A percentile compares a stretch with the other conserved stretches of the same genome.
These are phyloP conservation scores for Saxophila tyrrhenica DNA, from an alignment of 495 filamentous ascomycete genomes.

Conservation along the genomic window DNA sequence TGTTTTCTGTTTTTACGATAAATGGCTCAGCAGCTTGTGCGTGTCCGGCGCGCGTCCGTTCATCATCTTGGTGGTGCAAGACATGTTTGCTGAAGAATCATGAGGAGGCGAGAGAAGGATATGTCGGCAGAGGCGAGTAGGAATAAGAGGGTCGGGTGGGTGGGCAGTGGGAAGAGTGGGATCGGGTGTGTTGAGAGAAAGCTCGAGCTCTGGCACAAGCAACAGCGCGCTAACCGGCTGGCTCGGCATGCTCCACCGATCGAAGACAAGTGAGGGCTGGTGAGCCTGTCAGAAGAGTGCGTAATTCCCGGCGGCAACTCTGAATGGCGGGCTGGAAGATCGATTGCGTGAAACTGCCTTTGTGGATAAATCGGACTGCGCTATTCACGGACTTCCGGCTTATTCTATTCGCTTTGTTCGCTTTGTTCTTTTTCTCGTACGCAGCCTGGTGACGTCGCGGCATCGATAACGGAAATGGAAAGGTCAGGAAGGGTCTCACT, in stretches of 20 bases:
- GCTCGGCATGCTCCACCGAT: neutral
- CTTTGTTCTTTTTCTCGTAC: neutral
- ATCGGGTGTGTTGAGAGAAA: neutral
- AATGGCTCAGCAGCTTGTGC: constrained; percentile 14
- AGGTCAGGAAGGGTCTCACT: neutral
- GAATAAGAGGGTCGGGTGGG: neutral
- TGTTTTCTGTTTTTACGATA: constrained; percentile 6
- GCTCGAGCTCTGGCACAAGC: neutral
- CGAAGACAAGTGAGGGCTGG: neutral
- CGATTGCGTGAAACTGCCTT: neutral
- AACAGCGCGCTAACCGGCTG: neutral
- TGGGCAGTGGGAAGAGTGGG: neutral
- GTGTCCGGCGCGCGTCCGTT: constrained; percentile 11
- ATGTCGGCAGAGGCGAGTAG: neutral
- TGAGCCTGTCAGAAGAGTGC: neutral
- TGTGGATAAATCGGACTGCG: neutral
- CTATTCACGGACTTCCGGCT: neutral
- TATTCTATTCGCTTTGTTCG: neutral
- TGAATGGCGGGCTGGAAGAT: neutral
- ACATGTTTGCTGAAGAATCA: constrained; percentile 3
- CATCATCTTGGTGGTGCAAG: constrained; percentile 10
- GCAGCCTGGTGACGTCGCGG: neutral
- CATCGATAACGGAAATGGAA: neutral
- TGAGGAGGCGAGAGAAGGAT: neutral
- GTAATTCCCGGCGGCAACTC: neutral